Evolutionary conservation across 768 basidiomycete genomes (phyloP).

Genomic region (Hygrophorus russula): DNA sequence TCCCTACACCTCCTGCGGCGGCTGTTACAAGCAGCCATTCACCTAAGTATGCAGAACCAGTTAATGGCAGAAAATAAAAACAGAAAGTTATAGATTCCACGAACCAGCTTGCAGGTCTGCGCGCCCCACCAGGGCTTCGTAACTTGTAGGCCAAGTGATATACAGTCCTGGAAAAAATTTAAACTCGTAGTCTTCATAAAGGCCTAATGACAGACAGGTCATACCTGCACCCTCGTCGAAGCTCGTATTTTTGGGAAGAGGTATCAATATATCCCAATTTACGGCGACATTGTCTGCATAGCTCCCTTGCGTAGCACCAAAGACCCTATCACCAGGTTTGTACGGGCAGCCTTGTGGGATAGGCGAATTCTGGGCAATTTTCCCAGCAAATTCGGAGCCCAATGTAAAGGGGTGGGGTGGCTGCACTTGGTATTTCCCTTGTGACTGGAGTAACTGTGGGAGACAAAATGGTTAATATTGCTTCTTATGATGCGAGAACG

Average conservation of each 20-base stretch:
- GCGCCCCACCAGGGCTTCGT: slow-evolving; percentile 81
- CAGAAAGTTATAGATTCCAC: slow-evolving; percentile 4
- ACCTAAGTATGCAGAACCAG: slow-evolving; percentile 25
- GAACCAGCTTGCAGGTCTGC: slow-evolving; percentile 69
- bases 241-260: slow-evolving; percentile 64
- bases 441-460: slow-evolving; percentile 65
- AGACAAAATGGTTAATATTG: slow-evolving; percentile 8
- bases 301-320: slow-evolving; percentile 71
- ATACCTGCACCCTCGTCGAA: slow-evolving; percentile 81
- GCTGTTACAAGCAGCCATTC: slow-evolving; percentile 93
- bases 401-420: slow-evolving; percentile 79
- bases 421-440: slow-evolving; percentile 83
- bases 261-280: slow-evolving; percentile 36
- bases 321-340: slow-evolving; percentile 78
- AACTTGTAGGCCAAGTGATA: slow-evolving; percentile 90
- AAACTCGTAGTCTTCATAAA: not conserved
- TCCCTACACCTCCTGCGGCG: slow-evolving; percentile 92
- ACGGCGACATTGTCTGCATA: slow-evolving; percentile 69
- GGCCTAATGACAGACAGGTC: slow-evolving; percentile 10
- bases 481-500: not conserved
- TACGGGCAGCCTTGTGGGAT: slow-evolving; percentile 73
- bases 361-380: slow-evolving; percentile 54
- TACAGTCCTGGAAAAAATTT: slow-evolving; percentile 43
- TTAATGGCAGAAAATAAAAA: not conserved
- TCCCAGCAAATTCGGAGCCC: slow-evolving; percentile 80